Evolutionary conservation across 2,329 filamentous ascomycete genomes (phyloP).

Genomic region (Colletotrichum phormii): DNA sequence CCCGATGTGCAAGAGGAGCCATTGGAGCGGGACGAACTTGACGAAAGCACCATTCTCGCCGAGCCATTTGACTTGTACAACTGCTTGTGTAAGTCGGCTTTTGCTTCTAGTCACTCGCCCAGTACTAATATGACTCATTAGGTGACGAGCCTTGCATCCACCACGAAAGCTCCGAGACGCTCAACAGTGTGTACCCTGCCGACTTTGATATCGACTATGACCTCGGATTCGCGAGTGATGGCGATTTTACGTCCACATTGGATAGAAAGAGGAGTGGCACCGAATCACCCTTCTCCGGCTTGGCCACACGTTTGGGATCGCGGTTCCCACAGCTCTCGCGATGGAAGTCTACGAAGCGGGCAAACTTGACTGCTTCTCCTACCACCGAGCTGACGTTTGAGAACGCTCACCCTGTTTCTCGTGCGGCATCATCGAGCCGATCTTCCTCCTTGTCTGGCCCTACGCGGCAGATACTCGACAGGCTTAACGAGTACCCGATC

Average conservation of each 20-base stretch:
- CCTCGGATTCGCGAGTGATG: slow-evolving; percentile 73
- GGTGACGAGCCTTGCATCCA: slow-evolving; percentile 73
- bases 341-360: slow-evolving; percentile 60
- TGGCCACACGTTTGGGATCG: slow-evolving; percentile 74
- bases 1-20: slow-evolving; percentile 90
- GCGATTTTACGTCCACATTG: slow-evolving; percentile 61
- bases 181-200: slow-evolving; percentile 53
- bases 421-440: slow-evolving; percentile 79
- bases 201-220: slow-evolving; percentile 71
- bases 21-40: slow-evolving; percentile 69
- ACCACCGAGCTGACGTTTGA: slow-evolving; percentile 88
- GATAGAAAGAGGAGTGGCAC: slow-evolving; percentile 67
- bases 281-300: slow-evolving; percentile 70
- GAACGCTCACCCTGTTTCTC: slow-evolving; percentile 73
- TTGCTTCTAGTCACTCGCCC: background rate
- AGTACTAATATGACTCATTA: slow-evolving; percentile 47
- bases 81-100: slow-evolving; percentile 77
- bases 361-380: slow-evolving; percentile 65
- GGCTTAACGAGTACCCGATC: slow-evolving; percentile 62
- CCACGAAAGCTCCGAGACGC: slow-evolving; percentile 57
- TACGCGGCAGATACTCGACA: slow-evolving; percentile 58
- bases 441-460: slow-evolving; percentile 82
- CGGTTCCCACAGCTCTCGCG: slow-evolving; percentile 66
- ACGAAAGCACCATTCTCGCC: slow-evolving; percentile 62
- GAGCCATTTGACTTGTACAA: slow-evolving; percentile 64